Evolutionary conservation across 768 basidiomycete genomes (phyloP).

Genomic region (Gautieria morchelliformis): DNA sequence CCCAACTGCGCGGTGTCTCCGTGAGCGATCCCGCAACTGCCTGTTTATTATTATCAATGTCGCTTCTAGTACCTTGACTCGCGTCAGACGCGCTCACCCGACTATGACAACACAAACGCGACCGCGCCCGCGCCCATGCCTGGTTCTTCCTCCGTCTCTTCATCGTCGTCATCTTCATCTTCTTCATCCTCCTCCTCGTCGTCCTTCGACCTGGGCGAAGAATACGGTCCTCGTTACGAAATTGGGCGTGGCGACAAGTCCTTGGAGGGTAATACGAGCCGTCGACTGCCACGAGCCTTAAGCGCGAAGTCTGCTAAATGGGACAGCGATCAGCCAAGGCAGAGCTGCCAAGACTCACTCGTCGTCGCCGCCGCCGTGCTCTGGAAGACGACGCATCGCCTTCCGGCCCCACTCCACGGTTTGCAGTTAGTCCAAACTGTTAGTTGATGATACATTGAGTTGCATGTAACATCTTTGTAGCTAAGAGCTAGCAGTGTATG

Average conservation of each 20-base stretch:
- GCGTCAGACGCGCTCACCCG: background rate
- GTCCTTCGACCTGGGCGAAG: background rate
- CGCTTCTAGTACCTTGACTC: background rate
- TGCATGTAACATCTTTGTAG: too few species aligned
- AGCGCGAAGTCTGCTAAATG: background rate
- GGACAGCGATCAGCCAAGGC: background rate
- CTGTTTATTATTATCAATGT: background rate
- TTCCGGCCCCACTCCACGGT: too few species aligned
- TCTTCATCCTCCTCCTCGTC: background rate
- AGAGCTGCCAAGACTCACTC: background rate
- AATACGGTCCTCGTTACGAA: background rate
- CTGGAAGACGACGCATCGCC: too few species aligned
- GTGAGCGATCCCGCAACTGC: background rate
- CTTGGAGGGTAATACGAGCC: background rate
- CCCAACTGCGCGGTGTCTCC: background rate
- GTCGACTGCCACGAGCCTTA: background rate
- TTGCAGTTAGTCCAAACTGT: too few species aligned
- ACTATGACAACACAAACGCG: background rate
- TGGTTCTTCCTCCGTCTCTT: background rate
- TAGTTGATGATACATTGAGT: too few species aligned
- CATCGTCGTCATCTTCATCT: background rate
- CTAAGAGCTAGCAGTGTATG: too few species aligned
- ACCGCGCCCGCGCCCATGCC: background rate
- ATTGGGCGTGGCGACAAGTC: background rate
- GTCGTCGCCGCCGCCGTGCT: too few species aligned